Base-by-base conservation (phyloP, 164 flowering plant species). In the Vitis labrusca region DNA sequence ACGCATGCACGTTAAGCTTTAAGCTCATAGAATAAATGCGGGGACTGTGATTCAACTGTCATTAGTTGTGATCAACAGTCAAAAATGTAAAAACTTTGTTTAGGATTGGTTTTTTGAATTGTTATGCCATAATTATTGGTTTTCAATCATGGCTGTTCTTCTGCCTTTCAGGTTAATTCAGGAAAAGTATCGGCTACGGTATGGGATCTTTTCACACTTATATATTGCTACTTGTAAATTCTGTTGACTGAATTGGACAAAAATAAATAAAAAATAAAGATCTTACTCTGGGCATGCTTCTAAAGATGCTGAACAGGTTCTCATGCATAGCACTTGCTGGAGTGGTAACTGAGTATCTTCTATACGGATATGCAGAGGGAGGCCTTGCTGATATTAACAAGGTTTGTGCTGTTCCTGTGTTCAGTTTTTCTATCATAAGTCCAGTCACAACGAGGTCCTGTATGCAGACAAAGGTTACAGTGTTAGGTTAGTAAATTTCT, bases 241-340 rank as follows among this genome's bases (percentile, higher is more conserved):
- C 17, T 63, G 12, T 59, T 56, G 64, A 52, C 7, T 37, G 44
- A 37, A 37, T 37, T 37, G 44, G 7, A 37, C 5, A 37, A 37
- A 37, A 6, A 32, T 0, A 0, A 37, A 37, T 0, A 32, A 3
- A 0, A 50, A 44, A 12, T 61, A 19, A 48, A 50, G 11, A 16
- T 44, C 56, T 71, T 15, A 54, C 19, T 27, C 23, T 47, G 30
- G 30, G 60, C 15, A 9, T 69, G 0, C 48, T 50, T 65, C 62
- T 59, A 11, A 11, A 92, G 98, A 90, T 77, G 78, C 74, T 95
- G 78, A 86, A 95, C 85, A 89, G 71, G 78, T 95, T 95, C 74
- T 79, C 96, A 29, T 92, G 99, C 27, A 85, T 91, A 69, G 98
- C 98, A 6, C 81, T 95, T 50, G 99, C 98, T 2, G 97, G 99